These are phyloP conservation scores for Gynandropsis gynandra DNA, from an alignment of 345 rosid species.

Conservation along the genomic window DNA sequence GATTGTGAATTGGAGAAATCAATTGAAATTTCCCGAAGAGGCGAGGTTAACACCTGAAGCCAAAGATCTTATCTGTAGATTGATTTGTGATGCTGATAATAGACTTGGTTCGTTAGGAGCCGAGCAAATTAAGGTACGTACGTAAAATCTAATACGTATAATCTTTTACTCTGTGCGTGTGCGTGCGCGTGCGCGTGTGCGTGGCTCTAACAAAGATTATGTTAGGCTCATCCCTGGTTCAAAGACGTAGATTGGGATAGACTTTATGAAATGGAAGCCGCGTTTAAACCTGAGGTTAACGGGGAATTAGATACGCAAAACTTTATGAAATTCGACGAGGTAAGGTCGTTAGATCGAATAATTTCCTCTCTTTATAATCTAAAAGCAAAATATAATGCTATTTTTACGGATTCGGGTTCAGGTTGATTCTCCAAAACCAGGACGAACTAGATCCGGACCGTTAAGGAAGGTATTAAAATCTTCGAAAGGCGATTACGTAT, in stretches of 20 bases:
- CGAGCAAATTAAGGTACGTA: constrained; percentile 58
- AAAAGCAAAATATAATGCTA: not conserved
- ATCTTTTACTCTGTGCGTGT: constrained; percentile 16
- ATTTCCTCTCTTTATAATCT: not conserved
- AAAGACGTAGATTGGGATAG: constrained; percentile 70
- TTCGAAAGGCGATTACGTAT: no score
- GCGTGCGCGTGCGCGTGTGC: no score
- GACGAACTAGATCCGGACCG: constrained; percentile 66
- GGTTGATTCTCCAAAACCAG: constrained; percentile 44
- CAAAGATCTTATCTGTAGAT: constrained; percentile 58
- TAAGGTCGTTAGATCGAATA: constrained; percentile 17
- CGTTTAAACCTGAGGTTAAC: constrained; percentile 75
- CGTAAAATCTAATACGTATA: not conserved
- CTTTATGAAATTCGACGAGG: constrained; percentile 93
- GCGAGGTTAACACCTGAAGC: constrained; percentile 83
- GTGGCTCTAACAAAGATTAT: constrained; percentile 14
- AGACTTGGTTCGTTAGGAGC: constrained; percentile 75
- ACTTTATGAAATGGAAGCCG: constrained; percentile 83
- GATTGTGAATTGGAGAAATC: constrained; percentile 88
- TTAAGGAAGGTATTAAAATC: constrained; percentile 52
- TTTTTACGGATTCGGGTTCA: constrained; percentile 16
- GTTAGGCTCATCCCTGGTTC: constrained; percentile 94
- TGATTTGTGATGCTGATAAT: constrained; percentile 81
- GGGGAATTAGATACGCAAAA: constrained; percentile 90
- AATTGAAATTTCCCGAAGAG: constrained; percentile 71